phyloP scores from a whole-genome alignment of 192 early-diverging fungal genomes.

The Linnemannia elongata region DNA sequence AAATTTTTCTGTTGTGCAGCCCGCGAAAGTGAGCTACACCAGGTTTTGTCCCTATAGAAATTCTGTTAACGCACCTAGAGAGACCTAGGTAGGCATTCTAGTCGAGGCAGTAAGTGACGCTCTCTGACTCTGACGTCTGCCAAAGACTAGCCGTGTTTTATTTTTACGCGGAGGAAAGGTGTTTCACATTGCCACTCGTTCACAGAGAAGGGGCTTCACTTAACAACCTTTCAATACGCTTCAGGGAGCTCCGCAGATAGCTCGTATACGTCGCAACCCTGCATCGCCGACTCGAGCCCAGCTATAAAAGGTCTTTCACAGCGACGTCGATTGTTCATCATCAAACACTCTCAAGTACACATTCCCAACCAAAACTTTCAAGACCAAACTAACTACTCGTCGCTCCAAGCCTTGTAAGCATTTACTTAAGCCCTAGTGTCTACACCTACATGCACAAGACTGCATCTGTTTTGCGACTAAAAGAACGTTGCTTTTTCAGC shows the following conservation, averaged over 20 bases:
- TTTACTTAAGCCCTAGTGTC: constrained; percentile 7
- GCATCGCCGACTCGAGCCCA: constrained; percentile 10
- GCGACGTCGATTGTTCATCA: constrained; percentile 12
- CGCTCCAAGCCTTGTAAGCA: constrained; percentile 6
- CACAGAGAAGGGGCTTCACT: constrained; percentile 11
- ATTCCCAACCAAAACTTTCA: constrained; percentile 17
- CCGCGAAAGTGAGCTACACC: not conserved
- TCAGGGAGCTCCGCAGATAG: not conserved
- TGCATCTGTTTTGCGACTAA: not conserved
- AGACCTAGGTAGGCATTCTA: constrained; percentile 2
- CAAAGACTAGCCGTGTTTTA: constrained; percentile 11
- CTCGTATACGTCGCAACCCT: not conserved
- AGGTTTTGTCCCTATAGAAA: constrained; percentile 1
- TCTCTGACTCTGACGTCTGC: not conserved
- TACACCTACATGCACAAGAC: not conserved
- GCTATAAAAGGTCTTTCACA: constrained; percentile 16
- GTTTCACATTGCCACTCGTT: not conserved
- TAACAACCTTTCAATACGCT: constrained; percentile 7
- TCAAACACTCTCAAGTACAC: constrained; percentile 20
- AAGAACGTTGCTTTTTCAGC: not conserved
- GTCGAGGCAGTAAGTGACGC: constrained; percentile 3
- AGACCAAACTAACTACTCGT: constrained; percentile 8
- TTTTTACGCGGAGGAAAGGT: constrained; percentile 7
- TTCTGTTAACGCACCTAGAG: not conserved
- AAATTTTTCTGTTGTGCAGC: not conserved